Evolutionary conservation across 129 eudicot species (phyloP).

Genomic region (Logfia minima): DNA sequence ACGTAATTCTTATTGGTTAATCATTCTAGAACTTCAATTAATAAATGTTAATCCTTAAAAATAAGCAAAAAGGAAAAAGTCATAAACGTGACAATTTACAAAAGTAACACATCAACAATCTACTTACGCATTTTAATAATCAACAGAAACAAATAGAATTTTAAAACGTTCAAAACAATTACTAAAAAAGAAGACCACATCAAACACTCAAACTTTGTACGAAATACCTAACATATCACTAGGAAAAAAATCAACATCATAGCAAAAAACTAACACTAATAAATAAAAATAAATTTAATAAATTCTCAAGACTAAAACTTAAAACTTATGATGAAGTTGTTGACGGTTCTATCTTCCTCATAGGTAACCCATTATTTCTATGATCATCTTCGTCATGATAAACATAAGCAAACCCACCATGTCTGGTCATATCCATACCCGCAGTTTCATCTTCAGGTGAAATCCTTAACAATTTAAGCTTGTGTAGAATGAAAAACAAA

Average conservation of each 20-base stretch:
- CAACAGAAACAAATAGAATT: not conserved
- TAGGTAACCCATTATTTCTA: conserved; percentile 26
- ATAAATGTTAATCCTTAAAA: not conserved
- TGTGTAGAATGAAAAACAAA: conserved; percentile 33
- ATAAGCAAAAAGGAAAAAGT: too few species aligned
- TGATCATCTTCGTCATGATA: conserved; percentile 46
- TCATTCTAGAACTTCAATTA: too few species aligned
- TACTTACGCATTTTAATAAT: not conserved
- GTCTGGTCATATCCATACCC: conserved; percentile 68
- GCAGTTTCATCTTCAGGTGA: conserved; percentile 59
- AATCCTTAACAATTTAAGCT: conserved; percentile 44
- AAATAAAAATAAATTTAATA: not conserved
- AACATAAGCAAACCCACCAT: conserved; percentile 64
- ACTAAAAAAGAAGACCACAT: too few species aligned
- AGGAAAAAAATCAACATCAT: too few species aligned
- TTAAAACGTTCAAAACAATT: too few species aligned
- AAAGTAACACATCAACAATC: too few species aligned
- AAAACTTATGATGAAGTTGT: not conserved
- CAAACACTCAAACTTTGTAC: not conserved
- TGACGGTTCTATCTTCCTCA: conserved; percentile 39
- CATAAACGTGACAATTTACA: too few species aligned
- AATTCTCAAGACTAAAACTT: not conserved
- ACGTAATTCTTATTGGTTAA: too few species aligned
- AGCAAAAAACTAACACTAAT: not conserved
- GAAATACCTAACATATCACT: not conserved